Evolutionary conservation across 768 basidiomycete genomes (phyloP).

Genomic region (Russula earlei): DNA sequence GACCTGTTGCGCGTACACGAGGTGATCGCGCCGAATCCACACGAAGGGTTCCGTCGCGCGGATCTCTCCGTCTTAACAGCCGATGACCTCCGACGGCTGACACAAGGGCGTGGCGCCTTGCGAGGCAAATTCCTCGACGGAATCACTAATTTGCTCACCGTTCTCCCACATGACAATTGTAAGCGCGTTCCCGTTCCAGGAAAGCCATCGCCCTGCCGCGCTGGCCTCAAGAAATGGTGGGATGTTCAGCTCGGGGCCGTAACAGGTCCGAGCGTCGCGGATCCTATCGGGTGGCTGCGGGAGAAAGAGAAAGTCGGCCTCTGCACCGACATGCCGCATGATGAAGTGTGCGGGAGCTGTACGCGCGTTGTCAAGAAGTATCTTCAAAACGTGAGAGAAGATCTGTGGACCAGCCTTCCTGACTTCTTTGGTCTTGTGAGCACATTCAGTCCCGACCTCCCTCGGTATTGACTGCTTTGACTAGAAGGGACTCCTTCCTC

Average conservation of each 20-base stretch:
- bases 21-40: slow-evolving; percentile 8
- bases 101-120: slow-evolving; percentile 12
- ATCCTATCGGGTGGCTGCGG: slow-evolving; percentile 12
- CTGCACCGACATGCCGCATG: slow-evolving; percentile 14
- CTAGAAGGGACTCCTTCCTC: slow-evolving; percentile 6
- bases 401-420: slow-evolving; percentile 12
- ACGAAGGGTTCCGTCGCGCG: slow-evolving; percentile 8
- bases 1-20: slow-evolving; percentile 14
- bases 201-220: slow-evolving; percentile 3
- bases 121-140: slow-evolving; percentile 11
- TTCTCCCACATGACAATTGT: slow-evolving; percentile 80
- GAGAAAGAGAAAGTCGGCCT: slow-evolving; percentile 2
- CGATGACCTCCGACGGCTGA: slow-evolving; percentile 15
- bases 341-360: slow-evolving; percentile 11
- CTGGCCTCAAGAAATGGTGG: slow-evolving; percentile 14
- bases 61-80: slow-evolving; percentile 13
- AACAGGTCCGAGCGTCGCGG: slow-evolving; percentile 10
- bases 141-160: slow-evolving; percentile 62
- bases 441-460: too few relatives aligned
- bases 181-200: slow-evolving; percentile 69
- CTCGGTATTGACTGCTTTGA: not conserved
- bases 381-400: slow-evolving; percentile 10
- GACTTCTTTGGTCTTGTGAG: slow-evolving; percentile 15
- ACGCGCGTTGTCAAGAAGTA: slow-evolving; percentile 7
- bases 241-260: slow-evolving; percentile 4